Evolutionary conservation across 2,329 filamentous ascomycete species (phyloP).

Genomic region (Colletotrichum sojae): DNA sequence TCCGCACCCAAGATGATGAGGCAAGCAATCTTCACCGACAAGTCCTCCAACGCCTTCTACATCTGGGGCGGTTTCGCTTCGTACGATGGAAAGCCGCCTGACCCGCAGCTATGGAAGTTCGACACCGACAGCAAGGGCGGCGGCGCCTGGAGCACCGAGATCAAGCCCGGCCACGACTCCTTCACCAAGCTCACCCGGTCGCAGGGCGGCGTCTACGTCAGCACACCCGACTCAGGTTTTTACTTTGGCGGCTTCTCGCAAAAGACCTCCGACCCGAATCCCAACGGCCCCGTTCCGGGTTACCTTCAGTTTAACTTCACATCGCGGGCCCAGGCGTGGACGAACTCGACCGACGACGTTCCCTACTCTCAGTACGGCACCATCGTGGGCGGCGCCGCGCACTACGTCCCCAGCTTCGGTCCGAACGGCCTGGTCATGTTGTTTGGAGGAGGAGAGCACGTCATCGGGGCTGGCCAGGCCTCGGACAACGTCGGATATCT

Average conservation of each 20-base stretch:
- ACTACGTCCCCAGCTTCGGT: slow-evolving; percentile 36
- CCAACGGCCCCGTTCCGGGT: slow-evolving; percentile 26
- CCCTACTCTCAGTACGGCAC: slow-evolving; percentile 36
- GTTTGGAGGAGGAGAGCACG: slow-evolving; percentile 29
- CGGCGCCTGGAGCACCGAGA: slow-evolving; percentile 39
- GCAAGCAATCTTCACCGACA: slow-evolving; percentile 33
- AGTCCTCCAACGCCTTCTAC: slow-evolving; percentile 33
- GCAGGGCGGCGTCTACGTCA: slow-evolving; percentile 32
- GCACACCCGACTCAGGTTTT: slow-evolving; percentile 37
- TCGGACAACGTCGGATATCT: slow-evolving; percentile 25
- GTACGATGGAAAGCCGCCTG: slow-evolving; percentile 5
- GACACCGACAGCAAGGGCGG: slow-evolving; percentile 33
- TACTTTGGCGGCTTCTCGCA: slow-evolving; percentile 37
- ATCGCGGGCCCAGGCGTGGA: slow-evolving; percentile 26
- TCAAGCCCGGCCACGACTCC: slow-evolving; percentile 23
- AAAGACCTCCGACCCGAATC: slow-evolving; percentile 10
- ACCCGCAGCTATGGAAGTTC: slow-evolving; percentile 39
- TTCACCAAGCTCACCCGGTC: slow-evolving; percentile 29
- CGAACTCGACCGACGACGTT: slow-evolving; percentile 28
- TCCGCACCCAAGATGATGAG: slow-evolving; percentile 31
- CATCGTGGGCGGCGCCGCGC: slow-evolving; percentile 23
- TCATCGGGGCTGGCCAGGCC: slow-evolving; percentile 7
- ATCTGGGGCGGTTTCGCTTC: slow-evolving; percentile 41
- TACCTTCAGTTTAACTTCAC: slow-evolving; percentile 39
- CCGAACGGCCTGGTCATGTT: slow-evolving; percentile 39